Base-by-base conservation (phyloP, 1,284 basidiomycete genomes). In the Puccinia polysora region DNA sequence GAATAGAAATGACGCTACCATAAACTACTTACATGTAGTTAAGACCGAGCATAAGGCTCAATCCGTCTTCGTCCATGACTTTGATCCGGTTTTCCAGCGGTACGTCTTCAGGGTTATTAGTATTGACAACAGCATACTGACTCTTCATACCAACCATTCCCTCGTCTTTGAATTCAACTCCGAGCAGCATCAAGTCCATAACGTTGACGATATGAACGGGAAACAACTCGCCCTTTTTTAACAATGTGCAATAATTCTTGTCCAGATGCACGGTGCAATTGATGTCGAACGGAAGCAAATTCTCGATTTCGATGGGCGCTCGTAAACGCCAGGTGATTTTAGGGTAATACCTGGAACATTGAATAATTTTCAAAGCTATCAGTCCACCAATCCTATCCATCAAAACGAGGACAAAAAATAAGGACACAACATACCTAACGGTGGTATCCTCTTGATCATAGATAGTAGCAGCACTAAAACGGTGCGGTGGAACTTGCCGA, bases 141-240 rank as follows among this genome's bases (percentile, higher is more conserved):
- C 68, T 71, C 34, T 36, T 55, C 64, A 65, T 53, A n/a, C 86
- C 90, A 89, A 77, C 72, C 40, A 77, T 75, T 90, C 91, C 86
- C 59, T 90, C 90, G 75, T 96, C 93, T 80, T 97, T 89, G 2
- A 96, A 84, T 60, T 89, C 86, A 34, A 97, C 84, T 76, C 92
- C 97, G 43, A 98, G 84, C n/a, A 98, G 82, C 38, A 98, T 85
- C 70, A 98, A 83, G 80, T 98, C 96, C n/a, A 86, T 86, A 1
- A 97, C 83, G 79, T 97, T 93, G 34, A 97, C 92, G 0, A 94
- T 95, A 79, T 98, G 96, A 47, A 98, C 89, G 8, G 96, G 96
- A 85, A 95, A 97, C 55, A 94, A 84, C 2, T 95, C 96, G 36
- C 96, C 96, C 78, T 90, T 88, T 73, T 95, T 86, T 34, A 98